Evolutionary conservation across 768 basidiomycete genomes (phyloP).

Genomic region (Austroboletus eburneus): DNA sequence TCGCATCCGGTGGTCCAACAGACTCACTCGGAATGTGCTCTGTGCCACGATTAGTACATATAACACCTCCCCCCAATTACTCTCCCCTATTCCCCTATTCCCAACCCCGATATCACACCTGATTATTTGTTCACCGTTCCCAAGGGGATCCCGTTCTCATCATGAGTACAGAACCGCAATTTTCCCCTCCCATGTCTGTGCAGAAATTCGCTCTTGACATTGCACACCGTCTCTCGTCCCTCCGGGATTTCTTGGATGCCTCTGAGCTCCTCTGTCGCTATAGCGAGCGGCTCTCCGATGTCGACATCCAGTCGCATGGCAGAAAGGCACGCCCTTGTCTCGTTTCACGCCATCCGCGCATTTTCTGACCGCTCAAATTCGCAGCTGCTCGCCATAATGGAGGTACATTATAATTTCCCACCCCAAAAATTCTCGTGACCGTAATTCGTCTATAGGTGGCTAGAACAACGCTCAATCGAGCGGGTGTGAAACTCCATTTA

Average conservation of each 20-base stretch:
- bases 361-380: conserved; percentile 5
- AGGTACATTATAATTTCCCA: conserved; percentile 38
- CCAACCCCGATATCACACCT: conserved; percentile 3
- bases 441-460: conserved; percentile 36
- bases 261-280: conserved; percentile 23
- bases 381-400: conserved; percentile 47
- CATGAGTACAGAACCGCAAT: conserved; percentile 12
- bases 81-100: conserved; percentile 9
- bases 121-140: conserved; percentile 15
- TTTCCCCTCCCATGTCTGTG: conserved; percentile 12
- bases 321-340: conserved; percentile 22
- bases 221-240: conserved; percentile 28
- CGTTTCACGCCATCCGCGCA: background rate
- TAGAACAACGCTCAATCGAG: conserved; percentile 40
- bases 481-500: conserved; percentile 40
- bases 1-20: background rate
- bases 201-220: conserved; percentile 29
- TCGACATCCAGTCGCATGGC: conserved; percentile 20
- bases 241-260: conserved; percentile 27
- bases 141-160: conserved; percentile 13
- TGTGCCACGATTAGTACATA: conserved; percentile 28
- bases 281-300: conserved; percentile 14
- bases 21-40: conserved; percentile 29
- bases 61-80: conserved; percentile 14
- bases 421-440: background rate